phyloP scores from a whole-genome alignment of 768 basidiomycete species.

The Boletus tylopilopsis region DNA sequence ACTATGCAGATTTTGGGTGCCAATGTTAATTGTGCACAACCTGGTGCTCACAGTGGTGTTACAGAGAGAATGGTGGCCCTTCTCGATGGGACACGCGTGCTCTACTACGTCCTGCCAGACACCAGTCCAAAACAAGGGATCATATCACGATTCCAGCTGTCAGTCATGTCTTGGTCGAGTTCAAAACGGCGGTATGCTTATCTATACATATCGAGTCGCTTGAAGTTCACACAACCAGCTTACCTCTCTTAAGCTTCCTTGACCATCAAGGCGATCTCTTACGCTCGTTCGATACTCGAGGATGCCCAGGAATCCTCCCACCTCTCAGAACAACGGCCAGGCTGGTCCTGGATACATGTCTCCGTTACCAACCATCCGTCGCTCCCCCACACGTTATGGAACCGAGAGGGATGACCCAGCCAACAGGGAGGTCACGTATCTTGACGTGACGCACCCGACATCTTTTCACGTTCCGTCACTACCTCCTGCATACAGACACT shows the following conservation, averaged over 20 bases:
- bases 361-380: neutral
- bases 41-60: neutral
- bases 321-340: constrained; percentile 8
- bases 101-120: neutral
- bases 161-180: constrained; percentile 12
- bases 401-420: neutral
- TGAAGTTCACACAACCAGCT: no score
- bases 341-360: constrained; percentile 20
- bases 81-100: neutral
- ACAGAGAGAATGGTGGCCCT: constrained; percentile 6
- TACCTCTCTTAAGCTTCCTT: neutral
- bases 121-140: no score
- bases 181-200: constrained; percentile 15
- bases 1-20: neutral
- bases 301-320: constrained; percentile 18
- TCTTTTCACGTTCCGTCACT: constrained; percentile 9
- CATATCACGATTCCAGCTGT: neutral
- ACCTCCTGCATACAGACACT: constrained; percentile 3
- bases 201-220: constrained; percentile 1
- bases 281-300: constrained; percentile 6
- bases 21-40: neutral
- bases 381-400: neutral
- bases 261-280: constrained; percentile 18
- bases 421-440: constrained; percentile 2
- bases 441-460: constrained; percentile 3